Conservation (phyloP, 2,329 filamentous ascomycete genomes). For the Byssothecium circinans region DNA sequence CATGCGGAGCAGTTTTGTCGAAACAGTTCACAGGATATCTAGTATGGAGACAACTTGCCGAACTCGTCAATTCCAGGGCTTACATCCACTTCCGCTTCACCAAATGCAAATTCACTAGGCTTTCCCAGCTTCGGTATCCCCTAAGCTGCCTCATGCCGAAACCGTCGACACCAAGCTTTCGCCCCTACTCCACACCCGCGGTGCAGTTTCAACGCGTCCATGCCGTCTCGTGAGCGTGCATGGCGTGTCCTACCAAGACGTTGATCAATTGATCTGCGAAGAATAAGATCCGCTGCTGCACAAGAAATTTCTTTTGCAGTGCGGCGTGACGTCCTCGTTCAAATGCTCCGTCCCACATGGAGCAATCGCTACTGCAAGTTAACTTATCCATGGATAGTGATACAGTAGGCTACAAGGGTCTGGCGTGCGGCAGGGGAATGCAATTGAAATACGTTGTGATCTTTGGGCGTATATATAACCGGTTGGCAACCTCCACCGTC, state of each 20-base stretch:
- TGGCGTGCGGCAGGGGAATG: neutral
- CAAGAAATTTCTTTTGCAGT: constrained; percentile 27
- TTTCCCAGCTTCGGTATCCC: neutral
- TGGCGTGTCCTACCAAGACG: constrained; percentile 19
- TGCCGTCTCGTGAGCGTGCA: constrained; percentile 24
- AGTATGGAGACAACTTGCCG: too few relatives aligned
- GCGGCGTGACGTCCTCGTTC: constrained; percentile 26
- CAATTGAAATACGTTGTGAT: neutral
- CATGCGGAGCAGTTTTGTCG: too few relatives aligned
- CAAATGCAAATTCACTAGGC: neutral
- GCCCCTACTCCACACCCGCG: constrained; percentile 11
- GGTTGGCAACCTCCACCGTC: neutral
- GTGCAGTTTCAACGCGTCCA: constrained; percentile 38
- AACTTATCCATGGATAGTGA: too few relatives aligned
- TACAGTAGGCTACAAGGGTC: neutral
- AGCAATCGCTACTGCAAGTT: constrained; percentile 1
- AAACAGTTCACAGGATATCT: too few relatives aligned
- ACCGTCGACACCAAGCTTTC: constrained; percentile 24
- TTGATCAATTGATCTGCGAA: neutral
- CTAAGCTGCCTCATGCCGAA: constrained; percentile 10
- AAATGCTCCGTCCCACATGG: constrained; percentile 10
- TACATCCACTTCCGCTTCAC: neutral
- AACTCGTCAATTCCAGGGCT: too few relatives aligned
- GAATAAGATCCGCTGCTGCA: constrained; percentile 24
- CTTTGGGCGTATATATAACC: neutral